phyloP scores from a whole-genome alignment of 352 stramenopile genomes.

The Phytophthora fragariaefolia region DNA sequence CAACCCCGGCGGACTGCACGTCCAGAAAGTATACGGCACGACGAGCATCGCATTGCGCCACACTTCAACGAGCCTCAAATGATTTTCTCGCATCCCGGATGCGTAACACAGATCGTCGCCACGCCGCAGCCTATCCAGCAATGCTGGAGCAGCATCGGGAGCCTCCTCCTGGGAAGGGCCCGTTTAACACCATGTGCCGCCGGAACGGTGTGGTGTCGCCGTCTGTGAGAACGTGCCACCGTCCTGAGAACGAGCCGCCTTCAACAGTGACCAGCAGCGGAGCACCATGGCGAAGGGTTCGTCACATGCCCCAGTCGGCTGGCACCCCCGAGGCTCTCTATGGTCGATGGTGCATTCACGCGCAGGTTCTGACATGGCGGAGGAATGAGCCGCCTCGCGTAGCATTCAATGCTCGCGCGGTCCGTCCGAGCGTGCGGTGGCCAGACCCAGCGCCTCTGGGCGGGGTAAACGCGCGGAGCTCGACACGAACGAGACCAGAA shows the following conservation, averaged over 20 bases:
- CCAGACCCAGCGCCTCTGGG: too few relatives aligned
- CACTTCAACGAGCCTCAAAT: background rate
- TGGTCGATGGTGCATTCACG: background rate
- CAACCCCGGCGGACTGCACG: background rate
- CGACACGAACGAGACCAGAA: too few relatives aligned
- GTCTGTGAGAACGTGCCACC: background rate
- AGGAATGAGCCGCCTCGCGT: background rate
- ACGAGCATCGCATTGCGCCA: background rate
- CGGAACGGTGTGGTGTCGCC: background rate
- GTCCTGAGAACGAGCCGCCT: background rate
- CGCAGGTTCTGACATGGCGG: too few relatives aligned
- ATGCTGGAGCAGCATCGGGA: too few relatives aligned
- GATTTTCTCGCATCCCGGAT: background rate
- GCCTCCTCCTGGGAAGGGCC: too few relatives aligned
- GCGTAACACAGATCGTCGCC: background rate
- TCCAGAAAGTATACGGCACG: slow-evolving; percentile 1
- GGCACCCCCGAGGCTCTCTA: background rate
- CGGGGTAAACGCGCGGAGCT: too few relatives aligned
- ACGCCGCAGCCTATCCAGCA: background rate
- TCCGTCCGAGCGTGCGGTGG: background rate
- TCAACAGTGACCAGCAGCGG: slow-evolving; percentile 3
- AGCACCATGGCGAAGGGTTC: background rate
- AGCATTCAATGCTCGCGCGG: slow-evolving; percentile 3
- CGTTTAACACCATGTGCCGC: background rate
- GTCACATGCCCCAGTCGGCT: background rate